A percentile compares a stretch with the other conserved stretches of the same genome.
Conservation (phyloP, 106 monocot genomes). For the Allium sativum region DNA sequence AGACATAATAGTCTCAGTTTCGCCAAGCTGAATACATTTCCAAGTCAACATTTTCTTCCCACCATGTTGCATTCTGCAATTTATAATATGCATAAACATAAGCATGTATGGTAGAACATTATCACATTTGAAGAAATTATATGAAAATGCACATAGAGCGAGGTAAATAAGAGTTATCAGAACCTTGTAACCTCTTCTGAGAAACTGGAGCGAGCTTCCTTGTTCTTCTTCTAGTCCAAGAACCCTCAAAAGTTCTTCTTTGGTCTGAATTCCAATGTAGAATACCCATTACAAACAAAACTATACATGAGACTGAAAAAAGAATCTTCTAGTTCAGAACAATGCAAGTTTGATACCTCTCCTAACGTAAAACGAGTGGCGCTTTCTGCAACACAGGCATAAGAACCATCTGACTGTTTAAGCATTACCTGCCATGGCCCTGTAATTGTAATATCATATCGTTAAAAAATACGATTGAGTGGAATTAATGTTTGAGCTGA, state of each 20-base stretch:
- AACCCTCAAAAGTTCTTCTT: conserved; percentile 88
- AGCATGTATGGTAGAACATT: too few species aligned
- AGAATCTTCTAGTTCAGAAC: too few species aligned
- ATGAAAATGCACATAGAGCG: neutral
- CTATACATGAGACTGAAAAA: neutral
- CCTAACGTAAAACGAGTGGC: conserved; percentile 87
- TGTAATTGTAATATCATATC: conserved; percentile 13
- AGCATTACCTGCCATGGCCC: conserved; percentile 99
- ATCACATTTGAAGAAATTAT: neutral
- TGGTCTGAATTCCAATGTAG: conserved; percentile 33
- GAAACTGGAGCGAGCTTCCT: conserved; percentile 96
- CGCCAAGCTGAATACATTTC: conserved; percentile 82
- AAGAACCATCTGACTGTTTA: conserved; percentile 88
- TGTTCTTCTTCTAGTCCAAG: conserved; percentile 90
- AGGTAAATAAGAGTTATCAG: neutral
- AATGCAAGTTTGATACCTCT: conserved; percentile 43
- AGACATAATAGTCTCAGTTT: conserved; percentile 28
- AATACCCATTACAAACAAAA: neutral
- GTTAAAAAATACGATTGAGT: too few species aligned
- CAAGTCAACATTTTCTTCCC: conserved; percentile 87
- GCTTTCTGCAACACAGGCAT: conserved; percentile 97
- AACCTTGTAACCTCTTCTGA: conserved; percentile 97
- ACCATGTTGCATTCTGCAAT: conserved; percentile 98
- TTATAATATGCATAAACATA: neutral
- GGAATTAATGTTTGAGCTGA: too few species aligned